A percentile compares a stretch with the other conserved stretches of the same genome.
Conservation (phyloP, 164 flowering plant genomes). For the Echeveria elegans region DNA sequence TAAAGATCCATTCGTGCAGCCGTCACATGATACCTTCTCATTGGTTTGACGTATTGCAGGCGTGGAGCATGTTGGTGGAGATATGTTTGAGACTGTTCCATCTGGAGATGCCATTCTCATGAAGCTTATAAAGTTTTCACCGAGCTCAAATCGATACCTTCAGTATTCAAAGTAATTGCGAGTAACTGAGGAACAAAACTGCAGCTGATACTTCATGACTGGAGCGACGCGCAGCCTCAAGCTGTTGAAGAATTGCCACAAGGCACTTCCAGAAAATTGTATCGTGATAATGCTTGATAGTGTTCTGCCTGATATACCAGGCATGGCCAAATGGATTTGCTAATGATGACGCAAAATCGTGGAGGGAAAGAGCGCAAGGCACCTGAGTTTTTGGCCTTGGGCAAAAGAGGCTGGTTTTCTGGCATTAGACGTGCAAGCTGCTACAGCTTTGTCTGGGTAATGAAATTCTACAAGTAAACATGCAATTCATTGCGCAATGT, state of each 20-base stretch:
- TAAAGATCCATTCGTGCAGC: too few species aligned
- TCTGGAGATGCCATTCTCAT: conserved; percentile 15
- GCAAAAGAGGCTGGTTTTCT: conserved; percentile 10
- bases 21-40: too few species aligned
- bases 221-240: conserved; percentile 25
- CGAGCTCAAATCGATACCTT: too few species aligned
- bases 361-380: conserved; percentile 9
- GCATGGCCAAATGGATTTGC: neutral
- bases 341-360: conserved; percentile 2
- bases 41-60: too few species aligned
- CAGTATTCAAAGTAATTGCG: too few species aligned
- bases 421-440: conserved; percentile 2
- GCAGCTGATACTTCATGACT: conserved; percentile 22
- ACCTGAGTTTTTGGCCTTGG: conserved; percentile 8
- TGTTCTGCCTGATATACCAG: neutral
- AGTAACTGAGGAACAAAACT: neutral
- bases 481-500: neutral
- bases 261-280: conserved; percentile 17
- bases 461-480: conserved; percentile 6
- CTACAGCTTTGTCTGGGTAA: neutral
- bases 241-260: conserved; percentile 21
- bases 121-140: neutral
- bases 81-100: conserved; percentile 13
- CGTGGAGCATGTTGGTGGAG: conserved; percentile 10
- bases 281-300: conserved; percentile 17